Evolutionary conservation across 805 yeast species (phyloP), one percentile per base, ranked within the genome.

Genomic region (Candida vaughaniae): DNA sequence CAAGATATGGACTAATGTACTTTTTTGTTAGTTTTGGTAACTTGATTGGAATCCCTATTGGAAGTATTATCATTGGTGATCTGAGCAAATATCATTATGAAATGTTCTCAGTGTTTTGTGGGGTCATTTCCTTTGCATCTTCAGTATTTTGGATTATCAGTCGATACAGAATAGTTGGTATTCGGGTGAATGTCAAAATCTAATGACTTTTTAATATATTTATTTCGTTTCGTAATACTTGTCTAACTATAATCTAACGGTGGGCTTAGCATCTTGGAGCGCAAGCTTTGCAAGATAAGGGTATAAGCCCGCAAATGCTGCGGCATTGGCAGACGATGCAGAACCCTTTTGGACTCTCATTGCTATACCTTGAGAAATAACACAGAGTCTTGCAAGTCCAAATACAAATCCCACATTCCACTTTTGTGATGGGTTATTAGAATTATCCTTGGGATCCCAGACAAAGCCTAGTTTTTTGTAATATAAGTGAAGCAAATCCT

Each of bases 1-100:
- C 76, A 43, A 60, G 83, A 15, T 84, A 78, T 46, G 89, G 89
- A 0, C 70, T 86, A 11, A 72, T 80, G 42, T 82, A 80, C 53
- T 78, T 77, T 33, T 56, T 78, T 48, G 78, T 77, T 9, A 73
- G 86, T 34, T 39, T 56, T 15, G 66, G 64, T 3, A 57, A 60
- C 33, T 48, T 66, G 29, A 51, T 64, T 30, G 71, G 70, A 7
- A 49, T 66, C 6, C 70, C 69, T 1, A 36, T 64, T 7, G 65
- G 59, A 11, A 64, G 62, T 20, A 61, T 58, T 3, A 60, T 66
- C 16, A 65, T 66, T 26, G 69, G 65, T 8, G 36, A 60, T 16
- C 64, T 61, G 22, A 45, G 55, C 16, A 38, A 41, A 34, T 49
- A 46, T 18, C 45, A 53, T 19, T 66, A 64, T 43, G 38, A 47